Evolutionary conservation across 2,329 filamentous ascomycete genomes (phyloP).

Genomic region (Colletotrichum sp.): DNA sequence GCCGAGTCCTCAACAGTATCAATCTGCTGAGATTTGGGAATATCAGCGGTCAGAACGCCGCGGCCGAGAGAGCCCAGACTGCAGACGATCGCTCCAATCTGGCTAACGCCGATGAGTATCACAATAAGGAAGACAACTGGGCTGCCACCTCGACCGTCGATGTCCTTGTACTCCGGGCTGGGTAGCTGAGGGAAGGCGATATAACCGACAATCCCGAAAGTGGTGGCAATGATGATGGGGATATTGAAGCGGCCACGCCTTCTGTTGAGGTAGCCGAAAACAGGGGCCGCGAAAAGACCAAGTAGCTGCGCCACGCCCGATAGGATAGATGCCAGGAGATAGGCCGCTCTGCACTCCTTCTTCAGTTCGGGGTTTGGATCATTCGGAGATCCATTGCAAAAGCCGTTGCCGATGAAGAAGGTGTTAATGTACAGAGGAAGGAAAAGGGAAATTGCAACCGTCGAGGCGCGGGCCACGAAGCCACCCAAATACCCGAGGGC

Average conservation of each 20-base stretch:
- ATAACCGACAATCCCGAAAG: slow-evolving; percentile 81
- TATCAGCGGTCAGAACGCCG: slow-evolving; percentile 69
- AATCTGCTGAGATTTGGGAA: slow-evolving; percentile 31
- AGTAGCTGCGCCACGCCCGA: slow-evolving; percentile 89
- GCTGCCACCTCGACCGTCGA: slow-evolving; percentile 69
- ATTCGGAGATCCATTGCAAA: slow-evolving; percentile 71
- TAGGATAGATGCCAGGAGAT: slow-evolving; percentile 83
- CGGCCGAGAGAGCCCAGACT: slow-evolving; percentile 86
- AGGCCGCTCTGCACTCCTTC: slow-evolving; percentile 82
- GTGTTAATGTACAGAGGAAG: slow-evolving; percentile 92
- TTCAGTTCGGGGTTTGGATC: slow-evolving; percentile 77
- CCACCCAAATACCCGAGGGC: slow-evolving; percentile 89
- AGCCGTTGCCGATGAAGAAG: slow-evolving; percentile 82
- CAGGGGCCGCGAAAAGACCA: slow-evolving; percentile 81
- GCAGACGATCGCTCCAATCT: slow-evolving; percentile 96
- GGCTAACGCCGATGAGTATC: slow-evolving; percentile 83
- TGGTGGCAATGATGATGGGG: slow-evolving; percentile 74
- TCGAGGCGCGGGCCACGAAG: slow-evolving; percentile 92
- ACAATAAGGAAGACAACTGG: slow-evolving; percentile 76
- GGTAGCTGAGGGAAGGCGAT: slow-evolving; percentile 73
- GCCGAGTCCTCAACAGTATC: slow-evolving; percentile 25
- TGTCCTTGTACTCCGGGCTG: slow-evolving; percentile 74
- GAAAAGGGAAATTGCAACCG: slow-evolving; percentile 93
- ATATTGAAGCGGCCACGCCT: slow-evolving; percentile 69
- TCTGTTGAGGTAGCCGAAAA: slow-evolving; percentile 87